Base-by-base conservation (phyloP, 495 filamentous ascomycete species). In the Xylaria palmicola region DNA sequence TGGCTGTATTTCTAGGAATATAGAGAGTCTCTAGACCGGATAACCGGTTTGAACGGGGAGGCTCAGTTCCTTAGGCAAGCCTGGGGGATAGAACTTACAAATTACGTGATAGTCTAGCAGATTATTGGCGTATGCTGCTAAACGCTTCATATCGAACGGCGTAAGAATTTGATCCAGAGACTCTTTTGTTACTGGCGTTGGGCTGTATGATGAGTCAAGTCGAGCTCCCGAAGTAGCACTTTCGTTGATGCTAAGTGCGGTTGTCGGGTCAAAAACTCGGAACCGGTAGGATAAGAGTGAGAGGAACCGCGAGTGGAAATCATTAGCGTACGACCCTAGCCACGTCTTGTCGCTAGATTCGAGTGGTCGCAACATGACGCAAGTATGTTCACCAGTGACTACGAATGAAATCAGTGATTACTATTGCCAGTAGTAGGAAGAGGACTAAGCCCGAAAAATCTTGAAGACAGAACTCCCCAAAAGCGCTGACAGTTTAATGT, bases 61-160 rank as follows among this genome's bases (percentile, higher is more conserved):
- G n/a, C n/a, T n/a, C n/a, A n/a, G n/a, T n/a, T n/a, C n/a, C n/a
- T n/a, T n/a, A n/a, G n/a, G n/a, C n/a, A n/a, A n/a, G n/a, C n/a
- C n/a, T n/a, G n/a, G n/a, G n/a, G n/a, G n/a, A n/a, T n/a, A n/a
- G n/a, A n/a, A 61, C 59, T 61, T n/a, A 61, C 59, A 48, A 56
- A 99, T 94, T 65, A 97, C 93, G 72, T 97, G 95, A 77, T 97
- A 96, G 70, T 99, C 95, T 17, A 99, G 83, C 74, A 97, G 88
- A 70, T 96, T 97, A 75, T 94, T 95, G 10, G 94, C 90, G 68
- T 98, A 99, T 60, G 88, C 90, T 68, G 97, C 93, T 29, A 98
- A 80, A 30, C 95, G 87, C 76, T 97, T 97, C 61, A 96, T 83
- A 69, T 99, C 95, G 70, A 92, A 97, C 1, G 95, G 92, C 12